Evolutionary conservation across 1,284 basidiomycete species (phyloP).

Genomic region (Leccinum fallax): DNA sequence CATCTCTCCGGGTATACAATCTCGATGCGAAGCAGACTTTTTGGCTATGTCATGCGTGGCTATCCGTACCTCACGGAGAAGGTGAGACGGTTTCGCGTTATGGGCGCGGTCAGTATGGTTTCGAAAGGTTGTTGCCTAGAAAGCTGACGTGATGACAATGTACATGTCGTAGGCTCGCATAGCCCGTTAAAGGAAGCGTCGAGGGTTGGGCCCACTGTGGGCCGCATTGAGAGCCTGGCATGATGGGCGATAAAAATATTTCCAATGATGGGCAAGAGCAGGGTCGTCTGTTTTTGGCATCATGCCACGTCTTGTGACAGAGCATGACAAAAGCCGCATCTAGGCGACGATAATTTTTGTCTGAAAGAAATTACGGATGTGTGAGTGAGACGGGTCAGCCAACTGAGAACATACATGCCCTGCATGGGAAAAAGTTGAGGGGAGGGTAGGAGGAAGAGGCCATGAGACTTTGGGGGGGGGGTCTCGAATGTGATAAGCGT

Average conservation of each 20-base stretch:
- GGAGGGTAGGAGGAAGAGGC: neutral
- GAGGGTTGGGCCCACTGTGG: constrained; percentile 2
- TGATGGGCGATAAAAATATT: neutral
- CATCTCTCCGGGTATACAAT: neutral
- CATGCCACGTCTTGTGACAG: constrained; percentile 2
- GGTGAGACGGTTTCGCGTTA: constrained; percentile 4
- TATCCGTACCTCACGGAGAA: constrained; percentile 1
- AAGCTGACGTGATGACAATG: constrained; percentile 10
- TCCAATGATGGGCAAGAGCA: constrained; percentile 1
- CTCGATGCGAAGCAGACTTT: constrained; percentile 6
- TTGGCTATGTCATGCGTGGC: constrained; percentile 10
- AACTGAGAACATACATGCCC: neutral
- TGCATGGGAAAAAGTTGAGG: neutral
- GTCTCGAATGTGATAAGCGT: constrained; percentile 23
- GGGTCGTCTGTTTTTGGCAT: constrained; percentile 1
- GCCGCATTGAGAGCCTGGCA: constrained; percentile 1
- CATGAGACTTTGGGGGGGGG: constrained; percentile 13
- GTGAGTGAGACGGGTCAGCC: neutral
- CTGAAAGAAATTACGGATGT: neutral
- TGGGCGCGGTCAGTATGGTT: constrained; percentile 6
- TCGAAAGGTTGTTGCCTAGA: neutral
- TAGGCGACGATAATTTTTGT: neutral
- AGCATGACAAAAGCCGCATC: neutral
- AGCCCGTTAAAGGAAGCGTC: neutral
- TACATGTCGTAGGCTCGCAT: constrained; percentile 2